Base-by-base conservation (phyloP, 257 asterid genomes). In the Coffea canephora region DNA sequence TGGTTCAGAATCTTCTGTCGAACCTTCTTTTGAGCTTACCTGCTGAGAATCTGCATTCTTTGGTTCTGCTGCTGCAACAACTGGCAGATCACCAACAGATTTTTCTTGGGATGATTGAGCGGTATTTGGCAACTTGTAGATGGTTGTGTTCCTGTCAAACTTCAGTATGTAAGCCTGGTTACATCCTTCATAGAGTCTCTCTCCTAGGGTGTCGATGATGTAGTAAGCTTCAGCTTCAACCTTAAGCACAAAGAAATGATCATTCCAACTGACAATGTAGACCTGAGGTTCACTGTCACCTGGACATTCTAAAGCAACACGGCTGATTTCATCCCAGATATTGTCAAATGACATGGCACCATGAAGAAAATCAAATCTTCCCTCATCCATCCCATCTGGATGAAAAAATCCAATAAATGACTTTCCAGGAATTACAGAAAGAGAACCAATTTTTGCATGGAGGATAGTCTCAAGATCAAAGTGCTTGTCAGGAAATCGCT, bases 341-440 rank as follows among this genome's bases (percentile, higher is more conserved):
- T 75, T 87, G 89, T 95, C 99, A 23, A 95, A 92, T 4, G 97
- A 92, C 99, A 95, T 93, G 6, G 98, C 99, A 15, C 99, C 94
- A 5, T 93, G 92, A 85, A 95, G 84, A 79, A 95, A 93, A 43
- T 92, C 97, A 41, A 95, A 91, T 50, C 86, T 87, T 3, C 91
- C 97, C 76, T 84, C 96, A 41, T 88, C 95, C 91, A 87, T 89
- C 21, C 82, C 89, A 27, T 91, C 94, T 0, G 97, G 97, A 69
- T 86, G 96, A 82, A 95, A 95, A 83, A 95, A 95, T 21, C 99
- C 99, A 1, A 95, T 82, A 77, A 93, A 95, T 0, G 99, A 95
- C 78, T 95, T 95, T 69, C 82, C 89, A 3, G 94, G 96, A 66
- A 84, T 81, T 19, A 91, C 96, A 78, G 90, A 78, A 45, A 93